Base-by-base conservation (phyloP, 23 red algal genomes). In the Agarophyton chilense region DNA sequence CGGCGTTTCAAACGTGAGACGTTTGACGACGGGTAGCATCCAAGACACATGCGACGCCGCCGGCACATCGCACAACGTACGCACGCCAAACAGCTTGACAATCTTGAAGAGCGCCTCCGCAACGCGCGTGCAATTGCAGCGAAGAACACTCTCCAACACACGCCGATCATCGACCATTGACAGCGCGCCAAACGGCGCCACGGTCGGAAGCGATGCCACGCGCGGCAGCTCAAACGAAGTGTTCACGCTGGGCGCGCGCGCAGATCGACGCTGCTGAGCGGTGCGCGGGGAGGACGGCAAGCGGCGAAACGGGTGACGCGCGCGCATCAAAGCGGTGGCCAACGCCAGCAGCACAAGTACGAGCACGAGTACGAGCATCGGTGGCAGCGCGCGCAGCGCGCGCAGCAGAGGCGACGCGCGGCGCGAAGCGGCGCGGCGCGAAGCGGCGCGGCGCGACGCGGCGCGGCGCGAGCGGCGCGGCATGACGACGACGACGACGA, bases 71-170 rank as follows among this genome's bases (percentile, higher is more conserved):
- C 55, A 66, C 56, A 71, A 10, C 81, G 57, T 40, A 10, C n/a
- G 39, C 38, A 84, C 57, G 57, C 81, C 81, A 43, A 84, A 84
- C 81, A 84, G 62, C 81, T 67, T 51, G 35, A 84, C 63, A 12
- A 84, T 50, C 81, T 84, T 84, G 38, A 47, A 84, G 33, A 84
- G 46, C 57, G 57, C 63, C 32, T 84, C 44, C 12, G 35, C 63
- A 40, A 84, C 81, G 36, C 81, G 54, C 62, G 81, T 70, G 41
- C 57, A 44, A 43, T 84, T 84, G 55, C 62, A 47, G 14, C 78
- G 52, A 24, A 29, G n/a, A n/a, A n/a, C n/a, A n/a, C n/a, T n/a
- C n/a, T n/a, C n/a, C n/a, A n/a, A n/a, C n/a, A 28, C 28, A 64
- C 25, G 53, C 51, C 32, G n/a, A 33, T 25, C 25, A 29, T 1